phyloP scores from a whole-genome alignment of 805 yeast species.

The Ogataea trehaloabstinens region DNA sequence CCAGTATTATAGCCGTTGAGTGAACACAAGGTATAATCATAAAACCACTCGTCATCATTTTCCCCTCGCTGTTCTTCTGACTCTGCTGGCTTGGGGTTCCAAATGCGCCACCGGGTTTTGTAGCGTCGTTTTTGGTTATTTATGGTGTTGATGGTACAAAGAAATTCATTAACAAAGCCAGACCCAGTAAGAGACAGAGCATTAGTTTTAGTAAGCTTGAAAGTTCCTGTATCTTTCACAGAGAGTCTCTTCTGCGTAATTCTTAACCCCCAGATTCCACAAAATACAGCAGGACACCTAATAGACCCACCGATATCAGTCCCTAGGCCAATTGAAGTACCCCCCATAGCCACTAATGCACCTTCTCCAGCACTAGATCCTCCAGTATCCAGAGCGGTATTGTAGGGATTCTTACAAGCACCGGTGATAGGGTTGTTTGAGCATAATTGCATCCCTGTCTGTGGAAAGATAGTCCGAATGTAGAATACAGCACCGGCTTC shows the following conservation, averaged over 20 bases:
- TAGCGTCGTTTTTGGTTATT: too few relatives aligned
- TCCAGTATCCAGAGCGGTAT: slow-evolving; percentile 44
- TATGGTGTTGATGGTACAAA: too few relatives aligned
- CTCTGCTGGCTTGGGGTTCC: too few relatives aligned
- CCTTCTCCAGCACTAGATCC: slow-evolving; percentile 68
- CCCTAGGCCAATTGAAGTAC: slow-evolving; percentile 57
- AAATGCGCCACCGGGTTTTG: too few relatives aligned
- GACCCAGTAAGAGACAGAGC: too few relatives aligned
- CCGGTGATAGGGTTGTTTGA: slow-evolving; percentile 37
- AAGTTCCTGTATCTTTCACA: too few relatives aligned
- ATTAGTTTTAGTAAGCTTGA: too few relatives aligned
- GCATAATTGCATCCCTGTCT: slow-evolving; percentile 47
- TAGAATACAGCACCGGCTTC: slow-evolving; percentile 52
- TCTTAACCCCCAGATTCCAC: slow-evolving; percentile 38
- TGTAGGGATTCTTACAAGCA: slow-evolving; percentile 5
- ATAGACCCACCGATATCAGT: slow-evolving; percentile 65
- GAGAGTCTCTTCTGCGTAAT: slow-evolving; percentile 36
- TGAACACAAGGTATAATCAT: too few relatives aligned
- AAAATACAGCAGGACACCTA: slow-evolving; percentile 57
- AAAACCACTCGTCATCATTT: too few relatives aligned
- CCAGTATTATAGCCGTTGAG: too few relatives aligned
- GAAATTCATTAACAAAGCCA: too few relatives aligned
- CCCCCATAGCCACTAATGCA: slow-evolving; percentile 52
- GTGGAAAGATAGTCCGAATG: slow-evolving; percentile 57
- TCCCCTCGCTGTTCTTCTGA: too few relatives aligned